A percentile compares a stretch with the other conserved stretches of the same genome.
Evolutionary conservation across 441 rosid species (phyloP).

Genomic region (Syzygium syzygioides): DNA sequence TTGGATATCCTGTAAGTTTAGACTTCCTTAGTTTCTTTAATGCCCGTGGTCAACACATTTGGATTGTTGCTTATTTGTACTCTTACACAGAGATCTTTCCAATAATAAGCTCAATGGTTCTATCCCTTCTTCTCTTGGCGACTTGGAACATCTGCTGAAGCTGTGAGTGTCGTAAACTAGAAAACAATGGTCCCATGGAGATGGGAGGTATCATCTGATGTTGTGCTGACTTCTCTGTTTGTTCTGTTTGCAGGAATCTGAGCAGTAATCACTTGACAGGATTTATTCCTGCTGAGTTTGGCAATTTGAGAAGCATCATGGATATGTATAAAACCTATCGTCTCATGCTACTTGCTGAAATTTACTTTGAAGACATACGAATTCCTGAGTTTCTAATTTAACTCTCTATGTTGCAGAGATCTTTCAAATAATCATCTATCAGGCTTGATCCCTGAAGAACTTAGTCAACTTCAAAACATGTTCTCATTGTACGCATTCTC

Average conservation of each 20-base stretch:
- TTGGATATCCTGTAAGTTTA: conserved; percentile 76
- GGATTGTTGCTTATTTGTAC: background rate
- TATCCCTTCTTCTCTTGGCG: conserved; percentile 91
- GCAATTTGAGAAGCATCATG: conserved; percentile 81
- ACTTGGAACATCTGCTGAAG: conserved; percentile 89
- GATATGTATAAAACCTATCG: conserved; percentile 59
- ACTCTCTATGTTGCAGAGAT: conserved; percentile 49
- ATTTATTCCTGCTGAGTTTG: conserved; percentile 75
- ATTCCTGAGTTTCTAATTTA: conserved; percentile 5
- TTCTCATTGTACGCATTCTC: conserved; percentile 55
- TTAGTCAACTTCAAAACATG: conserved; percentile 72
- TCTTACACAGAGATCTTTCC: conserved; percentile 64
- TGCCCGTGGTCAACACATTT: background rate
- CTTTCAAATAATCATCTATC: conserved; percentile 82
- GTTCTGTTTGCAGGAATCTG: conserved; percentile 49
- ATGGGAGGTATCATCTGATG: background rate
- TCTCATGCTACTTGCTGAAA: background rate
- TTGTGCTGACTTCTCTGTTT: background rate
- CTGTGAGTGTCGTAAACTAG: conserved; percentile 43
- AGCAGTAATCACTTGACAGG: conserved; percentile 78
- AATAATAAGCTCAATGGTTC: conserved; percentile 67
- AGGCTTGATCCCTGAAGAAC: conserved; percentile 79
- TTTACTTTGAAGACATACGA: background rate
- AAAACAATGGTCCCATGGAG: conserved; percentile 1
- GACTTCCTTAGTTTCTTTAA: background rate